A percentile compares a stretch with the other conserved stretches of the same genome.
These are phyloP conservation scores for Fusarium concolor DNA, from an alignment of 2,329 filamentous ascomycete species.

Conservation along the genomic window DNA sequence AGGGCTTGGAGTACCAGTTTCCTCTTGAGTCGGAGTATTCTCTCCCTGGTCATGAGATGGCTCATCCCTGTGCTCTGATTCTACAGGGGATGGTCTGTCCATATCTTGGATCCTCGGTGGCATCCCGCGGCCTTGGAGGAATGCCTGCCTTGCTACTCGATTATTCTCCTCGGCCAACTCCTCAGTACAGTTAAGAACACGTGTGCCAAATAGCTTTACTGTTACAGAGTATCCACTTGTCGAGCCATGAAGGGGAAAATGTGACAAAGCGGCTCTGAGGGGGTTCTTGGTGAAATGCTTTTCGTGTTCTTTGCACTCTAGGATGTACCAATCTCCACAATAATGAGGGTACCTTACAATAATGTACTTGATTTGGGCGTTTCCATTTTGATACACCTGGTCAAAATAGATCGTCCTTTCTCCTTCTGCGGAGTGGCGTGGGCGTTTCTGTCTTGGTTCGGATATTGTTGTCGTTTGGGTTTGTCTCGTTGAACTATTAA, in stretches of 20 bases:
- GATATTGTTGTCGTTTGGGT: rapidly evolving
- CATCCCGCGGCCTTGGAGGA: rapidly evolving
- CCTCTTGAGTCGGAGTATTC: no score
- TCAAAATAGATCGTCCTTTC: background rate
- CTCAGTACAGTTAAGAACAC: background rate
- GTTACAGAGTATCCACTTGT: rapidly evolving
- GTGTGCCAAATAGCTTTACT: rapidly evolving
- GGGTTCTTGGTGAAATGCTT: conserved; percentile 2
- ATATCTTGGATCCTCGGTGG: background rate
- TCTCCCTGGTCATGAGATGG: no score
- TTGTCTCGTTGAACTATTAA: no score
- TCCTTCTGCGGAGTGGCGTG: no score
- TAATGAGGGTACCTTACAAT: background rate
- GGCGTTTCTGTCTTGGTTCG: background rate
- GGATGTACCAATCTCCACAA: conserved; percentile 8
- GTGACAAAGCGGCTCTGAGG: background rate
- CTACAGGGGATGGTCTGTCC: no score
- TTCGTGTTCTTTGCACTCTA: conserved; percentile 9
- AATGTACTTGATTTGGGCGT: background rate
- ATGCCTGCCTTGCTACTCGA: rapidly evolving
- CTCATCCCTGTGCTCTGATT: no score
- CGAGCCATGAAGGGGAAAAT: background rate
- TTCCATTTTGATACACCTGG: conserved; percentile 19
- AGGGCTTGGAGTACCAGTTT: no score
- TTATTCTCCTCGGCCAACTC: background rate